phyloP scores from a whole-genome alignment of 495 filamentous ascomycete species.

The Cladorrhinum samala region DNA sequence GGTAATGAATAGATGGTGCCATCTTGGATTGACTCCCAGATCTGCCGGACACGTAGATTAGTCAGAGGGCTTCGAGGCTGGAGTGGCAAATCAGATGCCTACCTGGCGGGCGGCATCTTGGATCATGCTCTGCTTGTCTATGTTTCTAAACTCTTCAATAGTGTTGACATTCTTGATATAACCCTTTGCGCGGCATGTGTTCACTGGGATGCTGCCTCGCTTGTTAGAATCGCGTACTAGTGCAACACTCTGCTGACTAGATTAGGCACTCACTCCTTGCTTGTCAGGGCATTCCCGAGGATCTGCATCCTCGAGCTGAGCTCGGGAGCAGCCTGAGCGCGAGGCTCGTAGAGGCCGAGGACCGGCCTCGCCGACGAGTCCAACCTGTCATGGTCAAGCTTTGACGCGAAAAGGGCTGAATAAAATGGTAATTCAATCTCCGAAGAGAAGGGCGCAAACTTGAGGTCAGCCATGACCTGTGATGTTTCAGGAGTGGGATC shows the following conservation, averaged over 20 bases:
- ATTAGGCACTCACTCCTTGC: constrained; percentile 59
- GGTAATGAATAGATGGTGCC: constrained; percentile 92
- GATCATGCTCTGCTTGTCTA: constrained; percentile 66
- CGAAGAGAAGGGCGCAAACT: constrained; percentile 80
- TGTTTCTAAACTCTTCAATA: constrained; percentile 80
- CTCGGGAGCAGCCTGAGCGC: constrained; percentile 57
- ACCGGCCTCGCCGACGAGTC: constrained; percentile 83
- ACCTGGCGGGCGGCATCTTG: constrained; percentile 70
- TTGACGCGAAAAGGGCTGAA: constrained; percentile 75
- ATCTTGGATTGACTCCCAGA: constrained; percentile 96
- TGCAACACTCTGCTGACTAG: not conserved
- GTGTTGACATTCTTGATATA: constrained; percentile 96
- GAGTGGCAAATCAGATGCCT: constrained; percentile 19
- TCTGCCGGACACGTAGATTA: constrained; percentile 41
- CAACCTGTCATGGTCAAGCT: constrained; percentile 94
- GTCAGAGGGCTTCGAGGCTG: not conserved
- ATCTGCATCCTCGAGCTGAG: constrained; percentile 81
- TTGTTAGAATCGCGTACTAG: constrained; percentile 3
- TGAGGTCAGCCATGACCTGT: constrained; percentile 19
- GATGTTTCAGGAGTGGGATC: not conserved
- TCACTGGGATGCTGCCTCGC: constrained; percentile 57
- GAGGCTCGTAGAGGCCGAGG: constrained; percentile 85
- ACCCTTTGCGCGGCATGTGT: constrained; percentile 77
- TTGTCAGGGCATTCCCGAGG: constrained; percentile 75
- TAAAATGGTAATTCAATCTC: constrained; percentile 96